Conservation (phyloP, 352 stramenopile genomes). For the Globisporangium alternatum region DNA sequence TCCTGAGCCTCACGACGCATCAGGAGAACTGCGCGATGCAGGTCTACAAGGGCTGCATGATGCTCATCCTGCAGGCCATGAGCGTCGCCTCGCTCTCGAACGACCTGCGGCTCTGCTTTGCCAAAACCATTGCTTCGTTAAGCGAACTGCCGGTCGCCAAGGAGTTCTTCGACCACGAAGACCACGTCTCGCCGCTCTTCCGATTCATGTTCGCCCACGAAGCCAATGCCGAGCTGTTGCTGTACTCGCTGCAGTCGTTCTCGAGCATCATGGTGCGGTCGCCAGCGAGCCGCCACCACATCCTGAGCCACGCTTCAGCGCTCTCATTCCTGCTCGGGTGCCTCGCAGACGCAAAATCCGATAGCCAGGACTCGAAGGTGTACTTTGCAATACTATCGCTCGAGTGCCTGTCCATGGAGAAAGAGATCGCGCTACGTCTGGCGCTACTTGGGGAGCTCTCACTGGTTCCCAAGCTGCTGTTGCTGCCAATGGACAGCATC, state of each 20-base stretch:
- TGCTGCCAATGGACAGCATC: constrained; percentile 21
- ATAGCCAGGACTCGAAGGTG: constrained; percentile 25
- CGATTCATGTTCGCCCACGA: constrained; percentile 48
- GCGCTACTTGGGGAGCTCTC: constrained; percentile 26
- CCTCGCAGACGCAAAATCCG: constrained; percentile 28
- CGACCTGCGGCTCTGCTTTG: constrained; percentile 25
- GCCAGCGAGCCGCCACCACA: constrained; percentile 31
- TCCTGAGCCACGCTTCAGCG: constrained; percentile 28
- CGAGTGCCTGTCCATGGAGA: constrained; percentile 57
- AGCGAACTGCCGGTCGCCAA: constrained; percentile 22
- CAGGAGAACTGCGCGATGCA: constrained; percentile 25
- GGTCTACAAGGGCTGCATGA: constrained; percentile 10
- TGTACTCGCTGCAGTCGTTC: constrained; percentile 40
- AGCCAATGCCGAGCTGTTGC: constrained; percentile 27
- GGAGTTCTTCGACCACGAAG: constrained; percentile 30
- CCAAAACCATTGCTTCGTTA: constrained; percentile 23
- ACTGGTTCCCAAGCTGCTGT: constrained; percentile 36
- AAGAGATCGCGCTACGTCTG: constrained; percentile 33
- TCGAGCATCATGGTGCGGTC: constrained; percentile 55
- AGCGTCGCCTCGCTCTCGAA: constrained; percentile 18
- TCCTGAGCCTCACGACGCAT: constrained; percentile 13
- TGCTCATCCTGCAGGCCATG: constrained; percentile 27
- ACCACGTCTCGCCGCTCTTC: constrained; percentile 55
- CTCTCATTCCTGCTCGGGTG: constrained; percentile 46
- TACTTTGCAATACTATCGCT: constrained; percentile 45